Evolutionary conservation across 305 asterid species (phyloP).

Genomic region (Fraxinus paxiana): DNA sequence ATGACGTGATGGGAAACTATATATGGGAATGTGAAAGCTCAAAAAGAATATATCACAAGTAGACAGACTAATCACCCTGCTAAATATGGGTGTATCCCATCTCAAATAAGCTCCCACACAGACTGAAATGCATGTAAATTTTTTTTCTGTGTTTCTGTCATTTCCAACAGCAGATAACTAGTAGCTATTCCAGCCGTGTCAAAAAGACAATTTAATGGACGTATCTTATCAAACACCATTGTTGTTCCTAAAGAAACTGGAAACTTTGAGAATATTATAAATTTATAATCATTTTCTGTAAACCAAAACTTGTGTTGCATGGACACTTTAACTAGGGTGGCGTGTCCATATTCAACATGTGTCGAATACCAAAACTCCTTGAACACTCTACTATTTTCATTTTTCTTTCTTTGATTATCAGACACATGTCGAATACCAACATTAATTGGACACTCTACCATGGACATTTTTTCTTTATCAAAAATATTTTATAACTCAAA

Average conservation of each 20-base stretch:
- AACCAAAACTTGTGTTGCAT: neutral
- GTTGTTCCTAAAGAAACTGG: neutral
- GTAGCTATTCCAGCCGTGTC: neutral
- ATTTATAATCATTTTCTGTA: neutral
- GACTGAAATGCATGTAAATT: neutral
- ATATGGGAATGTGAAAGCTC: neutral
- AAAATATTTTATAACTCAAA: neutral
- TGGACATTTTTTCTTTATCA: neutral
- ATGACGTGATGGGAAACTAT: neutral
- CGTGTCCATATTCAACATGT: neutral
- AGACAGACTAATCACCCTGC: neutral
- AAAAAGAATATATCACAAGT: neutral
- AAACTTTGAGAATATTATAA: neutral
- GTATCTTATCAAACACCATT: slow-evolving; percentile 2
- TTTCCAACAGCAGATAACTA: neutral
- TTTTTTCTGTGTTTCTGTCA: neutral
- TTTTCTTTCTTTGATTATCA: neutral
- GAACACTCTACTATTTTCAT: neutral
- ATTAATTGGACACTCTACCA: neutral
- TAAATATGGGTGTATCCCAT: neutral
- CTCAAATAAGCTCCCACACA: neutral
- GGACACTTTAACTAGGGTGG: neutral
- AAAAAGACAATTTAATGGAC: neutral
- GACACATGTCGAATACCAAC: neutral
- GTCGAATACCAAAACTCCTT: neutral